Evolutionary conservation across 2,329 filamentous ascomycete species (phyloP).

Genomic region (Alternaria viburni): DNA sequence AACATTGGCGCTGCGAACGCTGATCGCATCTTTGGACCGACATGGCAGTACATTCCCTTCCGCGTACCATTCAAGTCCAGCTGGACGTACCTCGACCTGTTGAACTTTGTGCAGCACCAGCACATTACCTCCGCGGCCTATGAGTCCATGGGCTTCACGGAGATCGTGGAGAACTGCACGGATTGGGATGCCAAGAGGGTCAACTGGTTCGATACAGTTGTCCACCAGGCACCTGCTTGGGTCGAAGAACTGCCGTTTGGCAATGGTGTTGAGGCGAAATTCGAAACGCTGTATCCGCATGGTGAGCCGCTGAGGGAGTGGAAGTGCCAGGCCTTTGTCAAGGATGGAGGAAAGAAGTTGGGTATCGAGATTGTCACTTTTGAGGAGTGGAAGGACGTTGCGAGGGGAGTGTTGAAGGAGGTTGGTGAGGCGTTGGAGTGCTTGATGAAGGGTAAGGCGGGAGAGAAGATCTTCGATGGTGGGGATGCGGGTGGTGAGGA

Average conservation of each 20-base stretch:
- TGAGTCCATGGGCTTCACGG: constrained; percentile 46
- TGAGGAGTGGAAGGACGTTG: constrained; percentile 61
- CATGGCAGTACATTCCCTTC: constrained; percentile 71
- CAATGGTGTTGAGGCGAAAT: constrained; percentile 33
- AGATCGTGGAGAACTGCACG: constrained; percentile 46
- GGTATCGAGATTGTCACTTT: constrained; percentile 67
- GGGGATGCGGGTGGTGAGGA: neutral
- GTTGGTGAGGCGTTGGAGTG: constrained; percentile 36
- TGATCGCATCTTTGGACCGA: constrained; percentile 67
- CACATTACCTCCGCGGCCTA: constrained; percentile 40
- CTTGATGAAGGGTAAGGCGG: constrained; percentile 26
- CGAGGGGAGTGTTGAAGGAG: constrained; percentile 58
- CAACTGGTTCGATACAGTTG: constrained; percentile 47
- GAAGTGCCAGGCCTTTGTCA: constrained; percentile 66
- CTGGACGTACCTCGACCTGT: constrained; percentile 51
- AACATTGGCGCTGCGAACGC: constrained; percentile 63
- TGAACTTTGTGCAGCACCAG: constrained; percentile 46
- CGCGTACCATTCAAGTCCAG: constrained; percentile 61
- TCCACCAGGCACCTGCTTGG: constrained; percentile 56
- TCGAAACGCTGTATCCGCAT: constrained; percentile 65
- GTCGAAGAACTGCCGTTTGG: constrained; percentile 62
- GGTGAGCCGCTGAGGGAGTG: constrained; percentile 52
- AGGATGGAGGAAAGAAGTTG: constrained; percentile 57
- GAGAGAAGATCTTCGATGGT: constrained; percentile 27
- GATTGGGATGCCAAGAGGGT: constrained; percentile 36